Base-by-base conservation (phyloP, 257 asterid species). In the Lavandula angustifolia region DNA sequence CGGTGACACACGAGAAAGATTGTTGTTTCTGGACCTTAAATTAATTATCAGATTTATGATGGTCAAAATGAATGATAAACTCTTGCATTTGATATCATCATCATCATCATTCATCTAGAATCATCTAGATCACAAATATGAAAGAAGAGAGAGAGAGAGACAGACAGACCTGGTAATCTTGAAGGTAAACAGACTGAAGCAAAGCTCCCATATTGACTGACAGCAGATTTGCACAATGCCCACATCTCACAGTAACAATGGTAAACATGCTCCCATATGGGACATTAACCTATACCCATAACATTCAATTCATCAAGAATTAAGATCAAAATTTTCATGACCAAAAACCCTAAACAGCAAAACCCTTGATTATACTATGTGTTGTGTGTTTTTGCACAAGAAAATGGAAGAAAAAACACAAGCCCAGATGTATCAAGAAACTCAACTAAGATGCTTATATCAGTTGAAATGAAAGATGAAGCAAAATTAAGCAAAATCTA, bases 171-270 rank as follows among this genome's bases (percentile, higher is more conserved):
- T 91, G 96, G 57, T 80, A 62, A 80, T 86, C 87, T 81, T 86
- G 94, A 67, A 71, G 81, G 43, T 94, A 92, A 67, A 74, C 81
- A 63, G 89, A 75, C 57, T 86, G 96, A 68, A 81, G 76, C 73
- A 78, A 78, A 71, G 89, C 85, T 60, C 86, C 92, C 73, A 87
- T 76, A 65, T 87, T 89, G 48, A 87, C 96, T 17, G 96, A 82
- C 56, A 92, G 88, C 83, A 92, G 67, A 82, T 92, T 89, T 3
- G 88, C 59, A 54, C 98, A 92, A 66, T 92, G 96, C 31, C 98
- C 98, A 68, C 98, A 92, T 78, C 96, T 82, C 12, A 92, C 98
- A 0, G 98, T 85, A 72, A 92, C 98, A 18, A 85, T 78, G 7
- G 79, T 80, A 54, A 78, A 66, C 94, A 81, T 82, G 76, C 85